phyloP scores from a whole-genome alignment of 305 asterid genomes.

The Solanum aculeatissimum region DNA sequence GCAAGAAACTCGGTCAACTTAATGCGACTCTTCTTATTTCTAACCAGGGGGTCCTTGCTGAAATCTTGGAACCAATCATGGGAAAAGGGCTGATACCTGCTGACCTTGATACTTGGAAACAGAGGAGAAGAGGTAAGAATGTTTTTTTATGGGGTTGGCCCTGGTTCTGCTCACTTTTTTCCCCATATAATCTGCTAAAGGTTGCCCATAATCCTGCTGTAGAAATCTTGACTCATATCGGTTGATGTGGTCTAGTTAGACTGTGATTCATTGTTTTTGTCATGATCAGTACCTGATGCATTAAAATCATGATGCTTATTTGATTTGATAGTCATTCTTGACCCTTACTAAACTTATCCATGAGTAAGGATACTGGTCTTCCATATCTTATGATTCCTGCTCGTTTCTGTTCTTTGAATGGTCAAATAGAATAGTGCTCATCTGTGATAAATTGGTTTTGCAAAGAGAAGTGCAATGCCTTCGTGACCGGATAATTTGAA shows the following conservation, averaged over 20 bases:
- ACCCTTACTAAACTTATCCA: background rate
- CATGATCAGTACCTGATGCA: background rate
- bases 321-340: background rate
- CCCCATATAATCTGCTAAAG: background rate
- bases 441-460: background rate
- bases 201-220: background rate
- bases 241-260: background rate
- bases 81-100: slow-evolving; percentile 99
- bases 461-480: background rate
- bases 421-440: background rate
- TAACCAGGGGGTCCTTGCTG: slow-evolving; percentile 90
- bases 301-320: background rate
- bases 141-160: background rate
- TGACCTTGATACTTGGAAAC: slow-evolving; percentile 94
- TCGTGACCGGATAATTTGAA: background rate
- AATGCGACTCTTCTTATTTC: background rate
- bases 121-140: slow-evolving; percentile 76
- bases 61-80: slow-evolving; percentile 96
- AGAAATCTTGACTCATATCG: background rate
- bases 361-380: background rate
- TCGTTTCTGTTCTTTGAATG: background rate
- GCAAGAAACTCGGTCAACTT: background rate
- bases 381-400: background rate
- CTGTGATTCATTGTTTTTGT: background rate
- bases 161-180: background rate